A percentile compares a stretch with the other conserved stretches of the same genome.
phyloP scores from a whole-genome alignment of 164 flowering plant species.

The Macadamia integrifolia region DNA sequence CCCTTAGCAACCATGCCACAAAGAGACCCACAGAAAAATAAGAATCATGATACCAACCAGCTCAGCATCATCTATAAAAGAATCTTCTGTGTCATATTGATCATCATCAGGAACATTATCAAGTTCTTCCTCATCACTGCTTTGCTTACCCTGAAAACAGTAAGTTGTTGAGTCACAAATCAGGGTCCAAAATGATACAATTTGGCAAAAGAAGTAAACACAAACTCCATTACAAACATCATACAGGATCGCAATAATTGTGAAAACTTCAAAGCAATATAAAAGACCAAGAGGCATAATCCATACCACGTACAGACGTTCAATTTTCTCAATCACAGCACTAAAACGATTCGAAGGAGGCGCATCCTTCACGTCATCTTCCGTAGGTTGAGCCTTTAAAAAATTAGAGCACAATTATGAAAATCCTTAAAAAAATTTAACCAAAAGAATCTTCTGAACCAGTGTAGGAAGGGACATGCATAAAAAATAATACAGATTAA shows the following conservation, averaged over 20 bases:
- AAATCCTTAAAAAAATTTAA: not conserved
- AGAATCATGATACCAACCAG: slow-evolving; percentile 50
- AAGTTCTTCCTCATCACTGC: slow-evolving; percentile 94
- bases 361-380: slow-evolving; percentile 51
- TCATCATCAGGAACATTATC: slow-evolving; percentile 88
- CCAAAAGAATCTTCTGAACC: not conserved
- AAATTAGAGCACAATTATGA: slow-evolving; percentile 2
- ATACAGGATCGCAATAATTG: not conserved
- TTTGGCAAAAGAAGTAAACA: slow-evolving; percentile 4
- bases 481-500: no score
- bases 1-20: no score
- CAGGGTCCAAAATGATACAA: slow-evolving; percentile 3
- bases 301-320: slow-evolving; percentile 83
- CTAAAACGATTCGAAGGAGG: slow-evolving; percentile 70
- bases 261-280: slow-evolving; percentile 1
- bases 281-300: not conserved
- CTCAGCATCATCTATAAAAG: slow-evolving; percentile 95
- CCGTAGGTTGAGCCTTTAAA: slow-evolving; percentile 40
- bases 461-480: not conserved
- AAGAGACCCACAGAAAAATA: not conserved
- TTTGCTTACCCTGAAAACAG: slow-evolving; percentile 68
- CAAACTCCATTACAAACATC: not conserved
- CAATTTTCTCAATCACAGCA: slow-evolving; percentile 97
- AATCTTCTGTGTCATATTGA: slow-evolving; percentile 96
- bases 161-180: not conserved